These are phyloP conservation scores for Penicillium rolfsii DNA, from an alignment of 2,329 filamentous ascomycete species.

Conservation along the genomic window DNA sequence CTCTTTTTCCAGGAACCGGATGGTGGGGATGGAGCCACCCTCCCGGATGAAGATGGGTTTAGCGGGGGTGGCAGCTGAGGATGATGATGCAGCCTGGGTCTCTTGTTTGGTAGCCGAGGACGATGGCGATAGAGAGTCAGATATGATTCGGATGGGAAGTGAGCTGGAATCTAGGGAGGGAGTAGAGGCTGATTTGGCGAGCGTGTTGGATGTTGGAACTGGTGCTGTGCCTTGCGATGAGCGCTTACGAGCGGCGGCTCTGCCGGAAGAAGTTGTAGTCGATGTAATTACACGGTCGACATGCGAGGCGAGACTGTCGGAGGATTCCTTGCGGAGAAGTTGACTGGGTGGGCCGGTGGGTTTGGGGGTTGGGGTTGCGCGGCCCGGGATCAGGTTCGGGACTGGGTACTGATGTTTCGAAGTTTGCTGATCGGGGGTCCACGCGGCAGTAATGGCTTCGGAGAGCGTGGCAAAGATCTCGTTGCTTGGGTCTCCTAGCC, in stretches of 20 bases:
- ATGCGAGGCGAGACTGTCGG: constrained; percentile 45
- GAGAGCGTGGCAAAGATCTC: constrained; percentile 89
- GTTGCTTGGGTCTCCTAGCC: constrained; percentile 90
- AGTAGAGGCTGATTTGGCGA: constrained; percentile 34
- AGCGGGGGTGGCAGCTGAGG: constrained; percentile 13
- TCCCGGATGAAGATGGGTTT: constrained; percentile 88
- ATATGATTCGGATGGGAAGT: constrained; percentile 16
- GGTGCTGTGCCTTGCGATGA: constrained; percentile 29
- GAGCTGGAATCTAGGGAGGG: constrained; percentile 16
- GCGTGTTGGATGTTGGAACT: constrained; percentile 46
- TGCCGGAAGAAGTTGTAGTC: constrained; percentile 41
- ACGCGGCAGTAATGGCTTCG: constrained; percentile 79
- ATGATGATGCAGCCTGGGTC: background rate
- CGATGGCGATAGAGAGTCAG: constrained; percentile 1
- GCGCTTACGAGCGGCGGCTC: constrained; percentile 33
- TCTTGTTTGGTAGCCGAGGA: background rate
- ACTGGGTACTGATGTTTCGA: constrained; percentile 42
- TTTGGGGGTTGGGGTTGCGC: constrained; percentile 14
- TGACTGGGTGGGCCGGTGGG: constrained; percentile 22
- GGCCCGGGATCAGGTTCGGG: constrained; percentile 24
- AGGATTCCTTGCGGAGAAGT: constrained; percentile 41
- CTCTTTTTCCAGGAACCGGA: constrained; percentile 91
- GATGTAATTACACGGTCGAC: constrained; percentile 46
- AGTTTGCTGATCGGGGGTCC: constrained; percentile 58
- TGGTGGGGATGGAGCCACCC: constrained; percentile 91